A percentile compares a stretch with the other conserved stretches of the same genome.
phyloP scores from a whole-genome alignment of 192 early-diverging fungal genomes.

The Entomortierella lignicola region DNA sequence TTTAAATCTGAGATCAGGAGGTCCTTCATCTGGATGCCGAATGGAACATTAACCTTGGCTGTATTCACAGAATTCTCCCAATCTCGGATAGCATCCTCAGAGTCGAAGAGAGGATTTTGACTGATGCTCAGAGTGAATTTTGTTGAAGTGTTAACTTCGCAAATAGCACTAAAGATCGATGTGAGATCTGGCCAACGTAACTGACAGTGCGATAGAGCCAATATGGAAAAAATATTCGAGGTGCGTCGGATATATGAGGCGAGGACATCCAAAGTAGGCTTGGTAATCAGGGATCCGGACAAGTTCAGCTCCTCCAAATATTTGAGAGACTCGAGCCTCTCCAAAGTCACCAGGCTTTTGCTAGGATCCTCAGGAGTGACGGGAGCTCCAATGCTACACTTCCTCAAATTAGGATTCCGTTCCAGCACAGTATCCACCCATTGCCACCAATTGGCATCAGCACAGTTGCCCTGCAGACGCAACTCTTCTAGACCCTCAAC shows the following conservation, averaged over 20 bases:
- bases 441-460: slow-evolving; percentile 33
- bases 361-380: not conserved
- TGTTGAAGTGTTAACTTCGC: slow-evolving; percentile 24
- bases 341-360: slow-evolving; percentile 12
- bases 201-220: slow-evolving; percentile 17
- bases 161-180: slow-evolving; percentile 20
- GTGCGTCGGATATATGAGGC: not conserved
- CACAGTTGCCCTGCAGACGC: slow-evolving; percentile 24
- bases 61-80: slow-evolving; percentile 18
- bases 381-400: slow-evolving; percentile 18
- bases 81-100: slow-evolving; percentile 17
- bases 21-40: slow-evolving; percentile 30
- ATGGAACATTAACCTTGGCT: slow-evolving; percentile 10
- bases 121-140: slow-evolving; percentile 37
- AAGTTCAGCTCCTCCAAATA: slow-evolving; percentile 22
- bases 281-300: slow-evolving; percentile 6
- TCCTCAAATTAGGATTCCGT: slow-evolving; percentile 5
- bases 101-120: slow-evolving; percentile 32
- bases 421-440: slow-evolving; percentile 32
- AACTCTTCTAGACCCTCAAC: slow-evolving; percentile 3
- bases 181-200: slow-evolving; percentile 20
- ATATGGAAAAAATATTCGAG: slow-evolving; percentile 1
- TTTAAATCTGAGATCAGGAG: slow-evolving; percentile 12
- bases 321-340: slow-evolving; percentile 11
- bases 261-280: not conserved